Base-by-base conservation (phyloP, 2,329 filamentous ascomycete species). In the Botryotinia calthae region DNA sequence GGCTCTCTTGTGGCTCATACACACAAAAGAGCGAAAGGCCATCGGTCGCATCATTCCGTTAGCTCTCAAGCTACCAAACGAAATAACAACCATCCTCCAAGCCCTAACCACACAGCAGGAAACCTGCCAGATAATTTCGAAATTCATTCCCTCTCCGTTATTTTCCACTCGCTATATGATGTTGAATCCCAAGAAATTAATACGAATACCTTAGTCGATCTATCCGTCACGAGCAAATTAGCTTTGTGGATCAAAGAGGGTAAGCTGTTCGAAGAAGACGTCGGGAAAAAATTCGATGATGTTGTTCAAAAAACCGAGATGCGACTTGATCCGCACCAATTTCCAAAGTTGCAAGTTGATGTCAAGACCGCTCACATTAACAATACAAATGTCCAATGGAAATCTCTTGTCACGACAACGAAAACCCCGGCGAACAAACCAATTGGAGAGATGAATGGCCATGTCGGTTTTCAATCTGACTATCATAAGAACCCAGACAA, bases 21-120 rank as follows among this genome's bases (percentile, higher is more conserved):
- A 61, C 88, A 91, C 2, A 98, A 97, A 82, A 94, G 94, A 79
- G 81, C 91, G 1, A 98, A 97, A n/a, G 89, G 87, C 65, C 95
- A 98, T 84, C 92, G 92, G 75, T 83, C 92, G 0, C 94, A 90
- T 46, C 90, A 91, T 73, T 97, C 95, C 1, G 84, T 93, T 76
- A 90, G 89, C 77, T 91, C 91, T n/a, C 85, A 91, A 68, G 86
- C 88, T 62, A 58, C 46, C 44, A 89, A 91, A 78, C 88, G 90
- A 83, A 75, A 86, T 80, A 81, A 90, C 84, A 78, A 87, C 82
- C 78, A 86, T 82, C 85, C 90, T 81, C 82, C 90, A 42, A 97
- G 94, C 81, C 92, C 94, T 66, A 92, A 91, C 31, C 95, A 92
- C 70, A 91, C 91, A 73, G 91, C 92, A 46, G 88, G 90, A 73